Percentiles rank a stretch among this genome's conserved stretches.
phyloP scores from a whole-genome alignment of 345 rosid species.

The Citrus mangshanensis region DNA sequence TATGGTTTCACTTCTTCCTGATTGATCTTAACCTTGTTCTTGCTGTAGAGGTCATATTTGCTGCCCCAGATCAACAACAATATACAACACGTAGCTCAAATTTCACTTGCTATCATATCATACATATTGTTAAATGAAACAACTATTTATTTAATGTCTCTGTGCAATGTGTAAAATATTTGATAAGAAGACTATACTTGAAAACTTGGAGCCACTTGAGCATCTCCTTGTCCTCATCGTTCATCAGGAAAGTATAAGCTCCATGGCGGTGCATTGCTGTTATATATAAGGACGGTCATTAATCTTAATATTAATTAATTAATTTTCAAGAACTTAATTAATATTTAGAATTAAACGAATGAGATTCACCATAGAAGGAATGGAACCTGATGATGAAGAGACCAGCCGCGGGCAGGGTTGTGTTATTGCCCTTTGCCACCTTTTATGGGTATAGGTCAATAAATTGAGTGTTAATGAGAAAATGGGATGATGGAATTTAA shows the following conservation, averaged over 20 bases:
- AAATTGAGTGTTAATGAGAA: too few species aligned
- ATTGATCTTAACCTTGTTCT: constrained; percentile 43
- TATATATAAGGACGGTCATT: background rate
- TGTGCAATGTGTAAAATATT: background rate
- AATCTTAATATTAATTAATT: background rate
- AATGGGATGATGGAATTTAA: too few species aligned
- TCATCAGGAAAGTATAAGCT: constrained; percentile 52
- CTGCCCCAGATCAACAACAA: constrained; percentile 22
- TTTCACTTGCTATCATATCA: background rate
- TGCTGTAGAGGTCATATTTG: constrained; percentile 69
- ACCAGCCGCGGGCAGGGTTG: constrained; percentile 55
- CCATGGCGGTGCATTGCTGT: constrained; percentile 57
- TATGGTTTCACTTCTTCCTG: constrained; percentile 54
- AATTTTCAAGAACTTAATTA: too few species aligned
- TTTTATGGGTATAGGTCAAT: background rate
- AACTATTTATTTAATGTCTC: background rate
- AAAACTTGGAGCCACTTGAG: constrained; percentile 61
- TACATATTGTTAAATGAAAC: too few species aligned
- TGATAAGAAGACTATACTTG: constrained; percentile 35
- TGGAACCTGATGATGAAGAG: constrained; percentile 60
- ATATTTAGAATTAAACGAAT: too few species aligned
- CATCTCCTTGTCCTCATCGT: constrained; percentile 47
- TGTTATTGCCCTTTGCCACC: constrained; percentile 57
- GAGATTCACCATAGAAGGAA: constrained; percentile 51
- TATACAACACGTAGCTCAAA: background rate